Percentiles rank a stretch among this genome's conserved stretches.
Conservation (phyloP, 352 stramenopile genomes). For the Globisporangium cystogenes region DNA sequence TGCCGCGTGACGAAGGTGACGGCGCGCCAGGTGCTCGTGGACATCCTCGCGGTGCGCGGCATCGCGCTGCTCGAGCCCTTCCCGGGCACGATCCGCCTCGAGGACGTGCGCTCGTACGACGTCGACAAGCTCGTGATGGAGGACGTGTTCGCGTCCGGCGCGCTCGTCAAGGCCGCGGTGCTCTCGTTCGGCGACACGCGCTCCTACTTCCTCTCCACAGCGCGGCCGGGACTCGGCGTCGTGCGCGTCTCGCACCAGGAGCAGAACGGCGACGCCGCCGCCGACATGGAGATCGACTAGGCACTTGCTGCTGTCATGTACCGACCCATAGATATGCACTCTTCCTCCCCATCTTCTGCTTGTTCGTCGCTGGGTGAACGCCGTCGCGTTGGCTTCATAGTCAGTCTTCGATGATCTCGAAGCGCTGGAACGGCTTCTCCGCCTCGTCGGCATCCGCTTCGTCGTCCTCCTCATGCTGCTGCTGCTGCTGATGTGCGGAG, state of each 20-base stretch:
- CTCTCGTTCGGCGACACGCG: constrained; percentile 84
- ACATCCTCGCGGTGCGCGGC: constrained; percentile 67
- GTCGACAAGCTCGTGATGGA: constrained; percentile 81
- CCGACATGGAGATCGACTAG: constrained; percentile 47
- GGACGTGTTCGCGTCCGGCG: constrained; percentile 58
- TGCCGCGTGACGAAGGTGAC: constrained; percentile 66
- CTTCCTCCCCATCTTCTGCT: neutral
- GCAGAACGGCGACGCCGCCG: constrained; percentile 16
- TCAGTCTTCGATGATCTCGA: constrained; percentile 51
- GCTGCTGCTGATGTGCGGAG: neutral
- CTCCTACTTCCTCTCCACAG: constrained; percentile 81
- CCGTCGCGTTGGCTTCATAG: neutral
- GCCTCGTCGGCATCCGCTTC: neutral
- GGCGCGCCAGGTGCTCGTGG: constrained; percentile 65
- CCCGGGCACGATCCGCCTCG: constrained; percentile 66
- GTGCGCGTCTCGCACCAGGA: constrained; percentile 34
- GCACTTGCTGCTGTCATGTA: neutral
- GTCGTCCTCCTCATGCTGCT: constrained; percentile 7
- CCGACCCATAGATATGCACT: neutral
- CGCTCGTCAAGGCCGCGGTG: constrained; percentile 74
- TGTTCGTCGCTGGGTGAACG: neutral
- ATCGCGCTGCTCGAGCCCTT: constrained; percentile 78
- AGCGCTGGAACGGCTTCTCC: constrained; percentile 29
- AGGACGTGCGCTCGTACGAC: constrained; percentile 77
- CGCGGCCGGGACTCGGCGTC: constrained; percentile 60